Percentiles rank a stretch among this genome's conserved stretches.
These are phyloP conservation scores for Penicillium psychrosexuale DNA, from an alignment of 2,329 filamentous ascomycete genomes.

Conservation along the genomic window DNA sequence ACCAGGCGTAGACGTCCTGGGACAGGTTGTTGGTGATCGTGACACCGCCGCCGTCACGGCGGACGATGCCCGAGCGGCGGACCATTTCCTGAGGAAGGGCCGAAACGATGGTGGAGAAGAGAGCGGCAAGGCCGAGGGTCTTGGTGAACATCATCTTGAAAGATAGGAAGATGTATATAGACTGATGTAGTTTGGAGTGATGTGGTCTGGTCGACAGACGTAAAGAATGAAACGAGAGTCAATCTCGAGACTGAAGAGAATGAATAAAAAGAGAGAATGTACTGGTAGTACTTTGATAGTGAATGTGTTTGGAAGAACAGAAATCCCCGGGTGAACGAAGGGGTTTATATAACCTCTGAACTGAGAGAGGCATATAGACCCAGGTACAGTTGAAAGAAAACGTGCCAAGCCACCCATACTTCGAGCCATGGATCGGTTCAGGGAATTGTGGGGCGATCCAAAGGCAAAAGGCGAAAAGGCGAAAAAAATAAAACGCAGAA, in stretches of 20 bases:
- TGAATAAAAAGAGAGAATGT: conserved; percentile 21
- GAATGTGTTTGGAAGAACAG: conserved; percentile 11
- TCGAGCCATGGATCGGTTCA: conserved; percentile 17
- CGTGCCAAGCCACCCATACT: conserved; percentile 1
- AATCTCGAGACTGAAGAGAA: conserved; percentile 24
- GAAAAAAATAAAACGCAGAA: conserved; percentile 6
- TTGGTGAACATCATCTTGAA: conserved; percentile 40
- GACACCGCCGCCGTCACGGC: conserved; percentile 28
- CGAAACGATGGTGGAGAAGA: conserved; percentile 31
- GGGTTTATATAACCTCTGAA: conserved; percentile 23
- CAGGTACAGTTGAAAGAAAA: background rate
- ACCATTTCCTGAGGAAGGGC: conserved; percentile 29
- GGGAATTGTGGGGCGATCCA: conserved; percentile 15
- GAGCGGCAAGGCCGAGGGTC: conserved; percentile 32
- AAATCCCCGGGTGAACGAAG: conserved; percentile 5
- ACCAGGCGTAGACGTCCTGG: conserved; percentile 41
- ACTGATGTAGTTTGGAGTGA: conserved; percentile 8
- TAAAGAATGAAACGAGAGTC: conserved; percentile 25
- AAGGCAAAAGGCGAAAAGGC: conserved; percentile 16
- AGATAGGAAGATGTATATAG: conserved; percentile 9
- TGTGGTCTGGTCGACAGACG: conserved; percentile 24
- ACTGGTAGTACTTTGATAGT: conserved; percentile 13
- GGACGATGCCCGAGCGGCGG: conserved; percentile 17
- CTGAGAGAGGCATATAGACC: background rate
- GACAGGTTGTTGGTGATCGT: conserved; percentile 40